Conservation (phyloP, 306 rosid genomes). For the Styphnolobium japonicum region DNA sequence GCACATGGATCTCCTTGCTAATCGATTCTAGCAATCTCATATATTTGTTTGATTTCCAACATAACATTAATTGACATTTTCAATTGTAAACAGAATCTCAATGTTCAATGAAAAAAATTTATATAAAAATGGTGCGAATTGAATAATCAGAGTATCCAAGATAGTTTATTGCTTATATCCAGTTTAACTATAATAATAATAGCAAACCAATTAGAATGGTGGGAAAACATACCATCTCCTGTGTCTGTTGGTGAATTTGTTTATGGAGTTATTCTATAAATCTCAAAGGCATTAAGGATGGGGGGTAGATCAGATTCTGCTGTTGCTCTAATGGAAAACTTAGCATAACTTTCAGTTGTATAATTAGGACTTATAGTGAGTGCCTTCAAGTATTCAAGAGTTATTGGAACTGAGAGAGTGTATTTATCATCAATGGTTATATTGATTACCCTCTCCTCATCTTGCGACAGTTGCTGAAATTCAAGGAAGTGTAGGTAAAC, state of each 20-base stretch:
- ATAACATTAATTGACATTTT: neutral
- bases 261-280: neutral
- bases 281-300: constrained; percentile 39
- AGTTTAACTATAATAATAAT: too few relatives aligned
- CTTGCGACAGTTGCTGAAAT: too few relatives aligned
- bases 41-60: neutral
- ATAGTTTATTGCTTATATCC: too few relatives aligned
- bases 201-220: neutral
- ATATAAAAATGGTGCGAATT: too few relatives aligned
- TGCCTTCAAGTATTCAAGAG: constrained; percentile 22
- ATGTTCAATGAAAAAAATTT: too few relatives aligned
- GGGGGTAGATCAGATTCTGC: too few relatives aligned
- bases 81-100: neutral
- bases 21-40: neutral
- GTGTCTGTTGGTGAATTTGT: neutral
- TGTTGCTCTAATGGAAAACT: too few relatives aligned
- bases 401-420: neutral
- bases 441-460: too few relatives aligned
- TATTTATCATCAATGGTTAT: constrained; percentile 12
- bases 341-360: neutral
- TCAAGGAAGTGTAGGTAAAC: too few relatives aligned
- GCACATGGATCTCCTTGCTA: constrained; percentile 42
- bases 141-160: too few relatives aligned
- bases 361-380: neutral
- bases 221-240: too few relatives aligned